phyloP scores from a whole-genome alignment of 768 basidiomycete species.

The Arthromyces matolae region DNA sequence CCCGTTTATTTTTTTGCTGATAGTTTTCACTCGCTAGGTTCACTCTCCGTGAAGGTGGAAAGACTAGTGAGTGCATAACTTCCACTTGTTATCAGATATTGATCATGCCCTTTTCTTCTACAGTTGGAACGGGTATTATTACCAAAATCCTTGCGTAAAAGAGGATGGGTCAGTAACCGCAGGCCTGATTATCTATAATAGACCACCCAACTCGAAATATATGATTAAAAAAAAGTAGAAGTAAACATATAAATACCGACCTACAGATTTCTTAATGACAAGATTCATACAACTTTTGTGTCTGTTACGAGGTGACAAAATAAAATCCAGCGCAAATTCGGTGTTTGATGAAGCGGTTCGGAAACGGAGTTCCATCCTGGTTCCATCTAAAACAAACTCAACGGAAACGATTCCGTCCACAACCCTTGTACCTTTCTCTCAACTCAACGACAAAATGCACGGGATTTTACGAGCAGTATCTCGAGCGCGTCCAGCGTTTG shows the following conservation, averaged over 20 bases:
- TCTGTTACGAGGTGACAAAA: neutral
- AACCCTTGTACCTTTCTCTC: neutral
- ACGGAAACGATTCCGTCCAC: no score
- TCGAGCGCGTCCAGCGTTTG: conserved; percentile 17
- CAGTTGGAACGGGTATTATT: conserved; percentile 93
- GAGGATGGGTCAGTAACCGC: neutral
- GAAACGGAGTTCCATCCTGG: conserved; percentile 3
- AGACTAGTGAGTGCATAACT: conserved; percentile 59
- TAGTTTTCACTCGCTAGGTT: conserved; percentile 42
- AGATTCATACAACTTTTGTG: neutral
- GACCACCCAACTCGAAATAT: conserved; percentile 15
- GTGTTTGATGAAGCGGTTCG: conserved; percentile 1
- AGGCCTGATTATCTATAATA: conserved; percentile 3
- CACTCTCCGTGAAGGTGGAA: conserved; percentile 92
- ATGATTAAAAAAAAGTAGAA: conserved; percentile 18
- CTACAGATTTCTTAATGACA: no score
- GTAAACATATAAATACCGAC: no score
- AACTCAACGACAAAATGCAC: conserved; percentile 31
- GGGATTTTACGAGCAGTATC: conserved; percentile 31
- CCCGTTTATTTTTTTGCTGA: neutral
- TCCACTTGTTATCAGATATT: neutral
- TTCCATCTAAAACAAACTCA: neutral
- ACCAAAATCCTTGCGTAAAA: conserved; percentile 66
- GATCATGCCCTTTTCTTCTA: conserved; percentile 6
- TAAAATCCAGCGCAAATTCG: neutral